Conservation (phyloP, 768 basidiomycete species). For the Hygrophoropsis aurantiaca region DNA sequence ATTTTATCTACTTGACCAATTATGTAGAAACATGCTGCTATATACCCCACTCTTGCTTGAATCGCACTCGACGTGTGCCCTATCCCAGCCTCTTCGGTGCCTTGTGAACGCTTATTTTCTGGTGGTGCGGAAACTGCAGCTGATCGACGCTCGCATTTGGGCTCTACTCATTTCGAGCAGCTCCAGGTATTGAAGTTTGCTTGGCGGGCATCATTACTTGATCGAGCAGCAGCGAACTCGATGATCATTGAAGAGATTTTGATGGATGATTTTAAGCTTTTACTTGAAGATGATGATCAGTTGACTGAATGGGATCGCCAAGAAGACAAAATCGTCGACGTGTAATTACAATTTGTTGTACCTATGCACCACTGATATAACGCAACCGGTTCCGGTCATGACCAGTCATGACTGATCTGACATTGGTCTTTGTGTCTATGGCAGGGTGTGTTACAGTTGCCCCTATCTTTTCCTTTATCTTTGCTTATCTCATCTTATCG, state of each 20-base stretch:
- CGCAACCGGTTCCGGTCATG: no score
- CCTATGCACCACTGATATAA: no score
- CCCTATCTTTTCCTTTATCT: no score
- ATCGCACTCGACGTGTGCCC: not conserved
- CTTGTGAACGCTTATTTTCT: conserved; percentile 14
- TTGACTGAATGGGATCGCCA: not conserved
- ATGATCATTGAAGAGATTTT: conserved; percentile 6
- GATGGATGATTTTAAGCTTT: not conserved
- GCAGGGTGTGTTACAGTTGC: no score
- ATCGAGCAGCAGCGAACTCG: conserved; percentile 3
- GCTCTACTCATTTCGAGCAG: conserved; percentile 5
- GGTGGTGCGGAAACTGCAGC: conserved; percentile 4
- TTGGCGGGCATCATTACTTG: conserved; percentile 3
- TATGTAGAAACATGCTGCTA: not conserved
- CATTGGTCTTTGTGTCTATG: no score
- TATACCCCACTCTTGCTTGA: not conserved
- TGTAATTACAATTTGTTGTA: no score
- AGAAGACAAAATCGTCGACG: not conserved
- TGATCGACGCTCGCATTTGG: conserved; percentile 1
- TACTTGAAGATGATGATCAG: not conserved
- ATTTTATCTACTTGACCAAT: not conserved
- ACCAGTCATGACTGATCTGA: no score
- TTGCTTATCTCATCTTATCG: no score
- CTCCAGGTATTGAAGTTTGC: conserved; percentile 10
- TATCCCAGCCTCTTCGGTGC: conserved; percentile 10